Conservation (phyloP, 495 filamentous ascomycete species). For the Tuber magnatum region DNA sequence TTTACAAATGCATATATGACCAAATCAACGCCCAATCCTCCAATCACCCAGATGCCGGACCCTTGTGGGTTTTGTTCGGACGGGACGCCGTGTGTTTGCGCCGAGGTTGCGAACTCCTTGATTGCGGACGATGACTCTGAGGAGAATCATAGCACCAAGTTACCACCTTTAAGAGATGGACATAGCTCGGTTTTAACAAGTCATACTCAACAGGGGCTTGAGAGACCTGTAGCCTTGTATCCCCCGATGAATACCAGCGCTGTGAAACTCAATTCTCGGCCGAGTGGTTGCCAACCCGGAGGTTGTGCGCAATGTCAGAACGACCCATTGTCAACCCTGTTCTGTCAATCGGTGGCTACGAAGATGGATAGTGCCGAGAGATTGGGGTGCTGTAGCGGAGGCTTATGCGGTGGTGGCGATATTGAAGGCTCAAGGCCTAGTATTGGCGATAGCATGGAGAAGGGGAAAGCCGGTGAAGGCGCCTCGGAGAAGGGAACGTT, state of each 20-base stretch:
- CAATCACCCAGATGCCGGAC: constrained; percentile 45
- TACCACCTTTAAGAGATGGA: constrained; percentile 25
- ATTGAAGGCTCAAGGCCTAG: constrained; percentile 14
- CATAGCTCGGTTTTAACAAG: constrained; percentile 14
- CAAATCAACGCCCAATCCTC: constrained; percentile 39
- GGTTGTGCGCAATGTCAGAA: constrained; percentile 71
- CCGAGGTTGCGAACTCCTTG: constrained; percentile 52
- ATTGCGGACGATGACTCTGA: constrained; percentile 35
- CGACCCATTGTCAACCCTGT: constrained; percentile 72
- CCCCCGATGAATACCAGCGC: constrained; percentile 29
- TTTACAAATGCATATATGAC: constrained; percentile 43
- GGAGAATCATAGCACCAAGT: constrained; percentile 26
- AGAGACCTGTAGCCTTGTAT: constrained; percentile 22
- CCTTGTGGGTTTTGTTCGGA: constrained; percentile 84
- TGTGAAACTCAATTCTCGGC: constrained; percentile 46
- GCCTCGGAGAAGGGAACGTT: constrained; percentile 39
- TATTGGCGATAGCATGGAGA: neutral
- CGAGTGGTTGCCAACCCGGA: constrained; percentile 57
- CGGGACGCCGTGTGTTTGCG: constrained; percentile 76
- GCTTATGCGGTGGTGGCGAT: constrained; percentile 39
- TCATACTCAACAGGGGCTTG: constrained; percentile 13
- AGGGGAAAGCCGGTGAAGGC: neutral
- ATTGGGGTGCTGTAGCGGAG: constrained; percentile 49
- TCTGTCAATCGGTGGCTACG: constrained; percentile 76
- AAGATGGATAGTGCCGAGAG: constrained; percentile 12